Conservation (phyloP, 805 yeast genomes). For the Saccharomyces jurei region DNA sequence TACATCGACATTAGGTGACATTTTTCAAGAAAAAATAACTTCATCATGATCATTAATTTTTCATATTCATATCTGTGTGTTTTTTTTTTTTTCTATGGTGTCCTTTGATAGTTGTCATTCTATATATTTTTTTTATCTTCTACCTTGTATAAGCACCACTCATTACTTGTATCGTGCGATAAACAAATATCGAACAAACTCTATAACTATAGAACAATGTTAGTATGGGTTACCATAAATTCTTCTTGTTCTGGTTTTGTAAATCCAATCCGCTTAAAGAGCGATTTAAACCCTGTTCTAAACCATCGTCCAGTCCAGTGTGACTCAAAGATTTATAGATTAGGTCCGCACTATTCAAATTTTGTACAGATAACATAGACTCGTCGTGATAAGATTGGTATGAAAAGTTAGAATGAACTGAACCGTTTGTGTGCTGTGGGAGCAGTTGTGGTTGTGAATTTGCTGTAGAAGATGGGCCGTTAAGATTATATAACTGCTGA, state of each 20-base stretch:
- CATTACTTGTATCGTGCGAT: neutral
- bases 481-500: slow-evolving; percentile 2
- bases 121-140: neutral
- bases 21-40: neutral
- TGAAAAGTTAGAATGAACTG: slow-evolving; percentile 29
- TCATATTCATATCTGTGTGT: neutral
- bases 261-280: slow-evolving; percentile 29
- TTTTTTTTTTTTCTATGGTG: neutral
- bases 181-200: neutral
- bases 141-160: neutral
- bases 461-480: neutral
- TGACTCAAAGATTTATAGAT: slow-evolving; percentile 14
- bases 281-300: slow-evolving; percentile 28
- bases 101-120: neutral
- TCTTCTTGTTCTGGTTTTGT: slow-evolving; percentile 8
- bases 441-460: slow-evolving; percentile 8
- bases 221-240: neutral
- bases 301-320: slow-evolving; percentile 12
- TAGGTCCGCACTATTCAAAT: slow-evolving; percentile 12
- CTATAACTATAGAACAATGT: neutral
- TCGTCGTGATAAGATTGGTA: slow-evolving; percentile 27
- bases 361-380: neutral
- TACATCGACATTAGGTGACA: neutral
- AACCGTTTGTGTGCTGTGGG: slow-evolving; percentile 30
- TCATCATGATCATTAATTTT: neutral